Conservation (phyloP, 805 yeast species). For the Ogataea angusta region DNA sequence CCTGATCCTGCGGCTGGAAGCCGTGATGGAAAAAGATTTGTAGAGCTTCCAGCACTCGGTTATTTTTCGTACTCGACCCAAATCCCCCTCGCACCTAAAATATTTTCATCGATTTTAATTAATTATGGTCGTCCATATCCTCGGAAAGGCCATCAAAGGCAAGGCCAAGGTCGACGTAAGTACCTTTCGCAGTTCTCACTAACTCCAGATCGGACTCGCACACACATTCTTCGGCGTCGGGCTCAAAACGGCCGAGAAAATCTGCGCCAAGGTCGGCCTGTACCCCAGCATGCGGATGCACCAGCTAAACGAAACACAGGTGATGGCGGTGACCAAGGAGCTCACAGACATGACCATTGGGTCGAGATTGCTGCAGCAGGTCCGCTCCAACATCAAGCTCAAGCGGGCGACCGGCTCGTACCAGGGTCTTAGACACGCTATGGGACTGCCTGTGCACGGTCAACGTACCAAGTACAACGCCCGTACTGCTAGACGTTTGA, state of each 20-base stretch:
- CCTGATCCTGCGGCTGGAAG: conserved; percentile 68
- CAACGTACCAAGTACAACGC: conserved; percentile 92
- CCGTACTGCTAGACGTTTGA: conserved; percentile 81
- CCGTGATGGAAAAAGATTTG: conserved; percentile 28
- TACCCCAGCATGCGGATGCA: conserved; percentile 95
- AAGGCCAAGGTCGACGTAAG: conserved; percentile 33
- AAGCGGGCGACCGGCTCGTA: conserved; percentile 82
- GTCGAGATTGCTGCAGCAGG: conserved; percentile 68
- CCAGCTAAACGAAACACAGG: conserved; percentile 83
- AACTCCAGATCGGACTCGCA: conserved; percentile 55
- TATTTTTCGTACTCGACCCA: not conserved
- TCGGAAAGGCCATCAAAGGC: conserved; percentile 50
- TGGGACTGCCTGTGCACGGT: conserved; percentile 81
- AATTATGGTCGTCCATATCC: conserved; percentile 48
- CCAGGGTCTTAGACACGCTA: conserved; percentile 85
- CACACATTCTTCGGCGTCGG: conserved; percentile 87
- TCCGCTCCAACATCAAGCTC: conserved; percentile 72
- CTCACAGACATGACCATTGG: conserved; percentile 80
- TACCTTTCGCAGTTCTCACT: not conserved
- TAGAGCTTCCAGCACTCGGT: not conserved
- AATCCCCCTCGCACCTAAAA: conserved; percentile 5
- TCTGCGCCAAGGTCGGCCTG: conserved; percentile 86
- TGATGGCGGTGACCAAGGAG: conserved; percentile 84
- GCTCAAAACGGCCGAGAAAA: conserved; percentile 59
- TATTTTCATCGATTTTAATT: conserved; percentile 4